A percentile compares a stretch with the other conserved stretches of the same genome.
Evolutionary conservation across 1,284 basidiomycete species (phyloP).

Genomic region (Apiotrichum brassicae): DNA sequence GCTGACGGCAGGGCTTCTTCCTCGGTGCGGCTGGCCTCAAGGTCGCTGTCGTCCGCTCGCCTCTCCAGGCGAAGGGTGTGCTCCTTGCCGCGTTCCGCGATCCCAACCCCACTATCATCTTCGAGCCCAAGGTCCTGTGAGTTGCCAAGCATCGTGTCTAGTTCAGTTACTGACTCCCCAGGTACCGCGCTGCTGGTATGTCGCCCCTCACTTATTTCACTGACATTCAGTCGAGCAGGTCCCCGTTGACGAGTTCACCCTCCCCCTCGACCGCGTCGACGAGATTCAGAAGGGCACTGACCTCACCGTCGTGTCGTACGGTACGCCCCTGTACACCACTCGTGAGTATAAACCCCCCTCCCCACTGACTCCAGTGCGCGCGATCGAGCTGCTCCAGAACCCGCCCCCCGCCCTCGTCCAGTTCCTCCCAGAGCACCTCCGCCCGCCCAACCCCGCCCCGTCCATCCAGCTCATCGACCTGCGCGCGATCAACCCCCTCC

Average conservation of each 20-base stretch:
- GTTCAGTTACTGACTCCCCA: slow-evolving; percentile 16
- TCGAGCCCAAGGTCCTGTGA: slow-evolving; percentile 71
- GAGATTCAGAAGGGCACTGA: slow-evolving; percentile 67
- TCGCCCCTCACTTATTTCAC: background rate
- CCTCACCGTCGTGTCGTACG: slow-evolving; percentile 82
- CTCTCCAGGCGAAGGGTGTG: slow-evolving; percentile 89
- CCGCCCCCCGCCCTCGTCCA: slow-evolving; percentile 63
- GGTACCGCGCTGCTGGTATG: slow-evolving; percentile 34
- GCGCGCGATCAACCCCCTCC: slow-evolving; percentile 84
- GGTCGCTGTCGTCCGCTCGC: slow-evolving; percentile 87
- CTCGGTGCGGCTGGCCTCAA: slow-evolving; percentile 84
- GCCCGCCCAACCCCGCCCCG: slow-evolving; percentile 54
- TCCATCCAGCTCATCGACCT: slow-evolving; percentile 81
- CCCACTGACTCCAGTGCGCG: slow-evolving; percentile 27
- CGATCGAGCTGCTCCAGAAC: slow-evolving; percentile 35
- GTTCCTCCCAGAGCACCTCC: slow-evolving; percentile 63
- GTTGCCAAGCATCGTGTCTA: slow-evolving; percentile 4
- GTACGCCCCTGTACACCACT: slow-evolving; percentile 84
- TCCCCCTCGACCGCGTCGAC: slow-evolving; percentile 76
- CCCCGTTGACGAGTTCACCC: slow-evolving; percentile 74
- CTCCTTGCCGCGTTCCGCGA: slow-evolving; percentile 78
- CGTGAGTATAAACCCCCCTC: slow-evolving; percentile 54
- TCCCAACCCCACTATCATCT: slow-evolving; percentile 86
- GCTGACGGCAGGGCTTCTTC: slow-evolving; percentile 61
- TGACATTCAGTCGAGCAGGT: slow-evolving; percentile 71